Evolutionary conservation across 495 filamentous ascomycete genomes (phyloP).

Genomic region (Neurospora discreta): DNA sequence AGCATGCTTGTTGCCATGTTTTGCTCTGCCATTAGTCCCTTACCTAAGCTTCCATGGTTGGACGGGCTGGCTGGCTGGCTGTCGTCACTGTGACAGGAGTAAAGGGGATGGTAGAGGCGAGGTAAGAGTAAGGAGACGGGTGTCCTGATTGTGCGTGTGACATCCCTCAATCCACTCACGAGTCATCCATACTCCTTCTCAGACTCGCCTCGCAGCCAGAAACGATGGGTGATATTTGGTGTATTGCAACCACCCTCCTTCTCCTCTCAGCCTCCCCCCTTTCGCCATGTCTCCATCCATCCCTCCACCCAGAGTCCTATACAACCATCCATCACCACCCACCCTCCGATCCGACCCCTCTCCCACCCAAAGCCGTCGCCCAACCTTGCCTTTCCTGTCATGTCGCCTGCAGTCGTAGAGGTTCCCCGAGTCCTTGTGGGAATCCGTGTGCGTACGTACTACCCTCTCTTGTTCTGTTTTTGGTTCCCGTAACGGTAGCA

Average conservation of each 20-base stretch:
- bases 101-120: neutral
- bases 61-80: neutral
- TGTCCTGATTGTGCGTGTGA: neutral
- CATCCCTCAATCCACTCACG: neutral
- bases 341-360: neutral
- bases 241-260: neutral
- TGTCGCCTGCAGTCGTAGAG: neutral
- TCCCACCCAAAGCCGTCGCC: neutral
- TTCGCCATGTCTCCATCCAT: neutral
- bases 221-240: neutral
- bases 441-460: neutral
- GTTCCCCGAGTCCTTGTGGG: neutral
- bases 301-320: neutral
- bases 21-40: neutral
- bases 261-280: neutral
- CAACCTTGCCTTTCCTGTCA: neutral
- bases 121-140: neutral
- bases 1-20: neutral
- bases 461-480: neutral
- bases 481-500: neutral
- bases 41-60: neutral
- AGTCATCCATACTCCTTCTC: neutral
- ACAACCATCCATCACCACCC: slow-evolving; percentile 5
- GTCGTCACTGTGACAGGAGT: neutral
- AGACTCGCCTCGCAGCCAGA: neutral